Evolutionary conservation across 345 rosid genomes (phyloP).

Genomic region (Eucalyptus decipiens): DNA sequence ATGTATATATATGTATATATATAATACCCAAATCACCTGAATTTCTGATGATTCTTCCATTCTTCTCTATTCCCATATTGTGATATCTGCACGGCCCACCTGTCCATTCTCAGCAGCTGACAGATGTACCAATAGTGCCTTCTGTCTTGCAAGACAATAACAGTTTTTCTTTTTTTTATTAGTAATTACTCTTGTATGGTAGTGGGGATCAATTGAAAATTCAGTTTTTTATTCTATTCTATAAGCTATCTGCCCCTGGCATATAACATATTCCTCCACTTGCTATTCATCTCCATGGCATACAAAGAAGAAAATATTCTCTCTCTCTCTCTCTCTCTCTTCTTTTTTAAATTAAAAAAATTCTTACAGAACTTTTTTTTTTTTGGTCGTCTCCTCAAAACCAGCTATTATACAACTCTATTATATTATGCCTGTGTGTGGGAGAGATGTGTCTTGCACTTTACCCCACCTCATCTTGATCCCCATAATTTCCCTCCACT

Average conservation of each 20-base stretch:
- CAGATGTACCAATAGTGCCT: neutral
- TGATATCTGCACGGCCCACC: neutral
- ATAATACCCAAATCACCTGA: slow-evolving; percentile 1
- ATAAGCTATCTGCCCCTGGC: neutral
- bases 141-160: neutral
- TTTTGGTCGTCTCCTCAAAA: neutral
- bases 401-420: neutral
- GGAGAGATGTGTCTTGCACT: neutral
- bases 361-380: neutral
- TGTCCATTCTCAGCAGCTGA: neutral
- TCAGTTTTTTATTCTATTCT: neutral
- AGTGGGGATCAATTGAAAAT: neutral
- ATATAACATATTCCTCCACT: neutral
- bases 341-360: neutral
- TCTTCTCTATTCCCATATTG: no score
- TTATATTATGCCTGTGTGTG: neutral
- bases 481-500: neutral
- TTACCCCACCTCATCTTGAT: neutral
- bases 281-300: neutral
- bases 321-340: neutral
- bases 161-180: neutral
- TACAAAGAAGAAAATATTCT: neutral
- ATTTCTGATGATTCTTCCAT: neutral
- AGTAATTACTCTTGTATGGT: neutral
- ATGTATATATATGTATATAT: neutral